These are phyloP conservation scores for Artemisia tridentata DNA, from an alignment of 129 eudicot genomes.

Conservation along the genomic window DNA sequence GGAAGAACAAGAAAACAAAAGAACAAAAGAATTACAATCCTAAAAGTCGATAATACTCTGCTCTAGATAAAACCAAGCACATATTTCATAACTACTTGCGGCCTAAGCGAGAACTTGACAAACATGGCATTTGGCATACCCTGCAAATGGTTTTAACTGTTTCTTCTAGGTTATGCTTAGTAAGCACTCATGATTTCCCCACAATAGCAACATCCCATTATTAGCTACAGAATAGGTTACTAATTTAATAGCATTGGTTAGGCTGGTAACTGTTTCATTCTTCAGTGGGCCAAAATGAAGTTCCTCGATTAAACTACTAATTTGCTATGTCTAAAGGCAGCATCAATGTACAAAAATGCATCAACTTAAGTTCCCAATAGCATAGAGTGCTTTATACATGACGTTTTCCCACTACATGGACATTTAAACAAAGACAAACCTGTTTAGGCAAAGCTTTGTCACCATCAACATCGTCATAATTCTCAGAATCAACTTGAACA, in stretches of 20 bases:
- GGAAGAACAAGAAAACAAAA: background rate
- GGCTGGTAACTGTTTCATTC: background rate
- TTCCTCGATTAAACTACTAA: background rate
- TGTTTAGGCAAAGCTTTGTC: slow-evolving; percentile 54
- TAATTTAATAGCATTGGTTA: background rate
- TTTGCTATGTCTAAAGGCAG: background rate
- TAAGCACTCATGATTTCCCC: background rate
- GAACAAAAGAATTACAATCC: background rate
- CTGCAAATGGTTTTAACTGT: slow-evolving; percentile 7
- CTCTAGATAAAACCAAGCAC: background rate
- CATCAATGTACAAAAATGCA: background rate
- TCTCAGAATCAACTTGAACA: slow-evolving; percentile 54
- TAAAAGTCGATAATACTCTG: background rate
- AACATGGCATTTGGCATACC: background rate
- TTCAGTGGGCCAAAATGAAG: background rate
- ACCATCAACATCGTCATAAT: slow-evolving; percentile 53
- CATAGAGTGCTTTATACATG: background rate
- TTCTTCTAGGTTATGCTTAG: background rate
- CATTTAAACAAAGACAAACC: background rate
- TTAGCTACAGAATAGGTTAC: background rate
- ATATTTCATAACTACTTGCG: background rate
- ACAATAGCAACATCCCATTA: background rate
- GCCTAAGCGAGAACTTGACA: background rate
- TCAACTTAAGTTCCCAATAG: background rate
- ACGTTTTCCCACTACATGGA: background rate